Evolutionary conservation across 2,329 filamentous ascomycete genomes (phyloP), one percentile per base, ranked within the genome.

Genomic region (Pseudomassariella vexata): DNA sequence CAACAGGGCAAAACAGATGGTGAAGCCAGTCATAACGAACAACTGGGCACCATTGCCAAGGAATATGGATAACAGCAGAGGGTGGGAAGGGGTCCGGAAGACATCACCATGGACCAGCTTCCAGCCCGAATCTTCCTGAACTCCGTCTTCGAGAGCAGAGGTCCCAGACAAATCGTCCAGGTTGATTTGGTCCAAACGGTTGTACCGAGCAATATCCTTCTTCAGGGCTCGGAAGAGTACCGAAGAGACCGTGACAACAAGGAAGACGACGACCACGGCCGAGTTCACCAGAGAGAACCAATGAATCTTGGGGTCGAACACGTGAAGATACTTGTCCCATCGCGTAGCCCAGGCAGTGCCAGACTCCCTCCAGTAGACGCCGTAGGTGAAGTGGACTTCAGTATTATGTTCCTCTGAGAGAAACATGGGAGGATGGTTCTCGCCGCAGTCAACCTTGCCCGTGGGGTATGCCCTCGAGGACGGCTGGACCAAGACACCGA

Each of bases 251-350:
- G 92, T 95, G 27, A 88, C 76, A 21, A 90, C 81, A 24, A 96
- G 70, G 60, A 96, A 92, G 29, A 95, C 73, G 30, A 98, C 89
- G 40, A 98, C 94, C 26, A 96, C 80, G 30, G 92, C 85, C 21
- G 89, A 95, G 61, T 95, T 95, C 62, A 96, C 85, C 30, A 98
- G 78, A 38, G 89, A 95, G 66, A 96, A 95, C 92, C 92, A 98
- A 60, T 98, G 92, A 48, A 98, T 96, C 68, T 92, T 94, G 32
- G 92, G 89, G 57, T 96, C 89, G 53, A 89, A 94, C 19, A 98
- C 90, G 52, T 96, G 90, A 21, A 98, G 73, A 56, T 96, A 96
- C 62, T 95, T 96, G 69, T 98, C 92, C 92, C 92, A 98, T 43
- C 92, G 78, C 9, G 92, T 98, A 18, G 92, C 92, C 82, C 94